phyloP scores from a whole-genome alignment of 1,284 basidiomycete species.

The Ceratobasidium theobromae region DNA sequence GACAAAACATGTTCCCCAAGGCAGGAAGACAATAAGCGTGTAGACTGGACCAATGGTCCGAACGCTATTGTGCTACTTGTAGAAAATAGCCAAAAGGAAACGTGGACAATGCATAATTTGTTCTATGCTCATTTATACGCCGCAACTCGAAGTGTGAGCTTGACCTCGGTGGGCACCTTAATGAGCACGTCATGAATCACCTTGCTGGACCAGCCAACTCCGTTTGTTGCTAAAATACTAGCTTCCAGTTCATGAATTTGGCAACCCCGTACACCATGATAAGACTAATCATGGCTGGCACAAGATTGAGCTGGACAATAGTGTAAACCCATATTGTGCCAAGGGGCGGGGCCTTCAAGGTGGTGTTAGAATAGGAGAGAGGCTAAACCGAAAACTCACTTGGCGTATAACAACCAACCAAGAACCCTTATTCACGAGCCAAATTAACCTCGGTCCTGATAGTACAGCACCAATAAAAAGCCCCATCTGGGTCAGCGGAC shows the following conservation, averaged over 20 bases:
- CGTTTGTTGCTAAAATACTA: slow-evolving; percentile 21
- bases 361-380: neutral
- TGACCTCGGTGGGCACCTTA: slow-evolving; percentile 26
- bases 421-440: slow-evolving; percentile 21
- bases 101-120: neutral
- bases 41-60: neutral
- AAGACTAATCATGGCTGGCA: slow-evolving; percentile 30
- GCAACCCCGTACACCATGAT: slow-evolving; percentile 29
- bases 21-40: neutral
- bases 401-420: slow-evolving; percentile 19
- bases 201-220: neutral
- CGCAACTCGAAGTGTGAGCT: slow-evolving; percentile 24
- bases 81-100: neutral
- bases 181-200: slow-evolving; percentile 13
- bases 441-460: slow-evolving; percentile 19
- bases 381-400: neutral
- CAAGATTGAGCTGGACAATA: slow-evolving; percentile 33
- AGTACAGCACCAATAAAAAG: slow-evolving; percentile 18
- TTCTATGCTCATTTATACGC: slow-evolving; percentile 29
- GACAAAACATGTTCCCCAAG: neutral
- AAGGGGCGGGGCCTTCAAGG: slow-evolving; percentile 32
- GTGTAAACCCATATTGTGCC: slow-evolving; percentile 34
- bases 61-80: neutral
- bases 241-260: slow-evolving; percentile 29
- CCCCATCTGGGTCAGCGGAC: slow-evolving; percentile 8